Base-by-base conservation (phyloP, 106 monocot species). In the Posidonia australis region DNA sequence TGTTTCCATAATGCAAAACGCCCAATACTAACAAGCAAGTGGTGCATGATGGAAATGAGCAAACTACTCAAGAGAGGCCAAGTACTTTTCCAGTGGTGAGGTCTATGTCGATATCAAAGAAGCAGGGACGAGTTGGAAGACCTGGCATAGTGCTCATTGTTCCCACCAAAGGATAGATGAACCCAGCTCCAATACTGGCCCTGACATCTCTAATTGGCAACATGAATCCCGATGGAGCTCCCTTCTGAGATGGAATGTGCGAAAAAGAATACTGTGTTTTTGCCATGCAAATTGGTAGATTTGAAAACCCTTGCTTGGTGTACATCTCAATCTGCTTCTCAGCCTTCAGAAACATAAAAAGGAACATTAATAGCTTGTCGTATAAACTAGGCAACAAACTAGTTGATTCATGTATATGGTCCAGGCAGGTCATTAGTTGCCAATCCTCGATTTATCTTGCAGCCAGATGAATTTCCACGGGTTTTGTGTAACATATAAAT, bases 191-290 rank as follows among this genome's bases (percentile, higher is more conserved):
- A n/a, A 88, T 91, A 66, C 98, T 91, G 7, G 91, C 98, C 52
- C 91, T 80, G 3, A 98, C 83, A 62, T 98, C 98, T 64, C 91
- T 80, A 47, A 98, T 91, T 5, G 98, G 98, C 1, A 98, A 75
- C 14, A 83, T 76, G 49, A 91, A 98, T 41, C 91, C 98, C 31
- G 63, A 62, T 2, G 98, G 98, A n/a, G 87, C 91, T 5, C 98
- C 98, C 63, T 98, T 49, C 22, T 18, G 14, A 49, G 72, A 72
- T n/a, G 98, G 82, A 26, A 81, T 57, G 53, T 88, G 84, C 13
- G 98, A 85, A 70, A 98, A 98, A 10, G 98, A 98, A 66, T 98
- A 98, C 51, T 98, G 98, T 19, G 91, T 98, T 70, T 98, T 98
- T 18, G 87, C 98, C 98, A 98, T 91, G 71, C 98, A 98, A 18